Percentiles rank a stretch among this genome's conserved stretches.
Evolutionary conservation across 345 rosid species (phyloP).

Genomic region (Lagerstroemia speciosa): DNA sequence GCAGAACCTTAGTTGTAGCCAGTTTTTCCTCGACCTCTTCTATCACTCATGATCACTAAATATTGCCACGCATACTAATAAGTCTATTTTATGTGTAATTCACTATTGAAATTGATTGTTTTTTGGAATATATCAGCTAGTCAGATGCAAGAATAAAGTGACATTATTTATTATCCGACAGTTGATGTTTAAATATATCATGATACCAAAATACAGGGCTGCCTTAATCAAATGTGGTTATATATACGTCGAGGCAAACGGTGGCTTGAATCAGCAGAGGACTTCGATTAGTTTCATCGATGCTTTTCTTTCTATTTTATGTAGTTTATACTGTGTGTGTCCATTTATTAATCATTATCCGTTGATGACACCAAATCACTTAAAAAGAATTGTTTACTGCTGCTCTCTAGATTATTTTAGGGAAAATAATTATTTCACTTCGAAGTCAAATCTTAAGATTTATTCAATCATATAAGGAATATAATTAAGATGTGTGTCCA

Average conservation of each 20-base stretch:
- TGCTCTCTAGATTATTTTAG: constrained; percentile 64
- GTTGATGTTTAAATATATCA: constrained; percentile 1
- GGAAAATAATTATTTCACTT: too few relatives aligned
- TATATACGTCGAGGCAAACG: constrained; percentile 93
- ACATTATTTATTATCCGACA: background rate
- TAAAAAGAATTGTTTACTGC: background rate
- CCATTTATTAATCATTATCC: background rate
- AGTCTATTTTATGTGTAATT: too few relatives aligned
- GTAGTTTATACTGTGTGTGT: background rate
- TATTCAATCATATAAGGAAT: too few relatives aligned
- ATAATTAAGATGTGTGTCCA: too few relatives aligned
- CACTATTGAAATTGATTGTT: too few relatives aligned
- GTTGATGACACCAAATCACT: background rate
- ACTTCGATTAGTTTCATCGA: constrained; percentile 70
- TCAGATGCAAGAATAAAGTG: background rate
- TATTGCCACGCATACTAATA: too few relatives aligned
- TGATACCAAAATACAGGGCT: constrained; percentile 34
- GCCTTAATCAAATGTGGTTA: constrained; percentile 94
- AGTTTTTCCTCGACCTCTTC: too few relatives aligned
- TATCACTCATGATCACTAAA: too few relatives aligned
- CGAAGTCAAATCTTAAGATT: too few relatives aligned
- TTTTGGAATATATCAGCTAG: too few relatives aligned
- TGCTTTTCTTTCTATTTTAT: constrained; percentile 1
- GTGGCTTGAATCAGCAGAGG: constrained; percentile 98
- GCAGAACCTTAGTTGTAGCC: too few relatives aligned